Evolutionary conservation across 257 asterid species (phyloP).

Genomic region (Ligustrum vulgare): DNA sequence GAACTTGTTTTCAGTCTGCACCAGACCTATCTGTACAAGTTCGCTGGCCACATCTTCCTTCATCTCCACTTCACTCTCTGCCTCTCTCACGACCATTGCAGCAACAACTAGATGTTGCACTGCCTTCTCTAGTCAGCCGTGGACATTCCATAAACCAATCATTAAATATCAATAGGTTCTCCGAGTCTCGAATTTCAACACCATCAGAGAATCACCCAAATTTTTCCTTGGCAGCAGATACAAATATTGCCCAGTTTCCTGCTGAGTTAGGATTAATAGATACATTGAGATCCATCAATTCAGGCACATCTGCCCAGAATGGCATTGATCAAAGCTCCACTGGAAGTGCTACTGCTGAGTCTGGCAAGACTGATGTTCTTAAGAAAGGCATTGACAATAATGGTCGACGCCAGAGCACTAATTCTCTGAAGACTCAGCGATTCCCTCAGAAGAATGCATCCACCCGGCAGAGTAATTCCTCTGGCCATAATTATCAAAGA

Average conservation of each 20-base stretch:
- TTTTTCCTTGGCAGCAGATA: slow-evolving; percentile 37
- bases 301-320: slow-evolving; percentile 41
- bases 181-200: slow-evolving; percentile 54
- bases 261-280: slow-evolving; percentile 53
- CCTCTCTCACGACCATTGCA: slow-evolving; percentile 69
- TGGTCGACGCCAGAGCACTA: slow-evolving; percentile 35
- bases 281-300: slow-evolving; percentile 38
- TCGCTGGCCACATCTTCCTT: slow-evolving; percentile 78
- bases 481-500: slow-evolving; percentile 56
- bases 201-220: slow-evolving; percentile 46
- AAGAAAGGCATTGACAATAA: slow-evolving; percentile 27
- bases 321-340: slow-evolving; percentile 40
- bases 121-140: slow-evolving; percentile 58
- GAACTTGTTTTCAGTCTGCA: slow-evolving; percentile 48
- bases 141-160: slow-evolving; percentile 54
- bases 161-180: slow-evolving; percentile 43
- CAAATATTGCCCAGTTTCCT: slow-evolving; percentile 46
- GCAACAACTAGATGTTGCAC: slow-evolving; percentile 51
- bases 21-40: slow-evolving; percentile 74
- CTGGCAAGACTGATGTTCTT: slow-evolving; percentile 33
- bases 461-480: slow-evolving; percentile 41
- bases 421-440: slow-evolving; percentile 40
- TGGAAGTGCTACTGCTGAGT: slow-evolving; percentile 36
- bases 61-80: slow-evolving; percentile 57
- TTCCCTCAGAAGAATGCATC: slow-evolving; percentile 51